Conservation (phyloP, 2,329 filamentous ascomycete genomes). For the Metarhizium sp. region DNA sequence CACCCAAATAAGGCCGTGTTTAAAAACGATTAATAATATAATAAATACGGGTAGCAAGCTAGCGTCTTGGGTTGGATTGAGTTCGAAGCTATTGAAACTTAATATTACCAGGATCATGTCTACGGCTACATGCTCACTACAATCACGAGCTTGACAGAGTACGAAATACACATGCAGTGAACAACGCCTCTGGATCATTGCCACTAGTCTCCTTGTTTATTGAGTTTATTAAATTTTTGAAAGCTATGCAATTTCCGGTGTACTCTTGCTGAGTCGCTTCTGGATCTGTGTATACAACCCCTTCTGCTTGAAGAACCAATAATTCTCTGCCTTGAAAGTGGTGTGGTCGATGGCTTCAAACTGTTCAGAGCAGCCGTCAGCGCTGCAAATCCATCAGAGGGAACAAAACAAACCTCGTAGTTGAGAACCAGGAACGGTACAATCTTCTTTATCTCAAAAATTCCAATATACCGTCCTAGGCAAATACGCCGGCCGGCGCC, state of each 20-base stretch:
- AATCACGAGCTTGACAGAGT: no score
- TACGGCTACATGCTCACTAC: no score
- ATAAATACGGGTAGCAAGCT: no score
- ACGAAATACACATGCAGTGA: not conserved
- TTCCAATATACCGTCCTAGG: conserved; percentile 15
- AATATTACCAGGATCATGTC: no score
- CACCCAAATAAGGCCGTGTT: no score
- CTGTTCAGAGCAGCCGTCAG: not conserved
- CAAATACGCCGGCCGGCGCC: conserved; percentile 16
- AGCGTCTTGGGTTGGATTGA: no score
- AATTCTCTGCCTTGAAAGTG: not conserved
- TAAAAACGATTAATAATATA: no score
- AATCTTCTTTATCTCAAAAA: conserved; percentile 20
- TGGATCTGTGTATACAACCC: not conserved
- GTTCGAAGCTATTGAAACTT: no score
- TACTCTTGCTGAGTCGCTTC: not conserved
- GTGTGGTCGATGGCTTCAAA: not conserved
- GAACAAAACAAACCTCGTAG: conserved; percentile 14
- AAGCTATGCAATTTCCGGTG: not conserved
- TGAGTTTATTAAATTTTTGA: not conserved
- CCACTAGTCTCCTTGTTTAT: no score
- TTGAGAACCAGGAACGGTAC: conserved; percentile 15
- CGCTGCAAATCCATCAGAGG: not conserved
- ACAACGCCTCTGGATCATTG: not conserved
- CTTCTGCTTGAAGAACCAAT: not conserved